Evolutionary conservation across 257 asterid species (phyloP), one percentile per base, ranked within the genome.

Genomic region (Leptodermis oblonga): DNA sequence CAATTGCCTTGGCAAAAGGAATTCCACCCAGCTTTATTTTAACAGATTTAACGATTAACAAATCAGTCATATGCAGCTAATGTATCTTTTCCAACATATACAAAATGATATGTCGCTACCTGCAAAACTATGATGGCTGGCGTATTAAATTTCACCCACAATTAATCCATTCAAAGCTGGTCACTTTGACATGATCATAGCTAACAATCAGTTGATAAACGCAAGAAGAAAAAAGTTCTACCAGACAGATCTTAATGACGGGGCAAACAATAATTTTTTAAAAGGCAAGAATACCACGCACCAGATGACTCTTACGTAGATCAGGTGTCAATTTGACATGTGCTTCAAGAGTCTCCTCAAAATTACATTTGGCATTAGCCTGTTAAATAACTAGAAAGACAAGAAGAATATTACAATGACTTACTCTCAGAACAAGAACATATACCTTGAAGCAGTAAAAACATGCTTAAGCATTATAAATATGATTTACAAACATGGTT

Each of bases 271-370:
- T 13, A 25, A n/a, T n/a, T n/a, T n/a, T n/a, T n/a, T 28, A 2
- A 46, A 28, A 67, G 12, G 64, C 62, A 45, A 46, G 26, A 54
- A 41, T 51, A 36, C 20, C 54, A 79, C 85, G 20, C 82, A 93
- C 98, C 97, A 93, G 89, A 81, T 93, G 96, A 70, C 94, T 93
- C 75, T 97, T 85, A 28, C 91, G 89, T 75, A 93, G 79, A 10
- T 93, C 98, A n/a, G 92, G 86, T 62, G 93, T 83, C 96, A 93
- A 81, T 73, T 79, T 85, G 49, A 93, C 97, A 78, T 93, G 98
- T 46, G 92, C 98, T 85, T 93, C 98, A 71, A 93, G 71, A 71
- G 98, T 90, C 85, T 93, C 98, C 70, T 83, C 94, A 78, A 87
- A 88, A 48, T 80, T 86, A 68, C 68, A 68, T 84, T 73, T 87